Evolutionary conservation across 176 grass and related monocot genomes (phyloP).

Genomic region (Oryza officinalis): DNA sequence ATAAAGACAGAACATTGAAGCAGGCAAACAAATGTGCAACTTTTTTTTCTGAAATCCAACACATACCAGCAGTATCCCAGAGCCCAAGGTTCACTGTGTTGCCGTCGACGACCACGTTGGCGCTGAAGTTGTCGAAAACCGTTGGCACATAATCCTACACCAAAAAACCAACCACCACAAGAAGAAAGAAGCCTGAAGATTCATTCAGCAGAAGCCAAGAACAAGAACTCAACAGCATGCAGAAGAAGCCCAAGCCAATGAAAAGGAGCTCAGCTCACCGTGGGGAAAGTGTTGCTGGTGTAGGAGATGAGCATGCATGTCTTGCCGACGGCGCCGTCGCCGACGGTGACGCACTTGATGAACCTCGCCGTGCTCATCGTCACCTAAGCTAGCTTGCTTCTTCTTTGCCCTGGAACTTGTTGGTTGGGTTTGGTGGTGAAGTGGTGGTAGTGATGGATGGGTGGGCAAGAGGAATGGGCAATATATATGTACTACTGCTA

Average conservation of each 20-base stretch:
- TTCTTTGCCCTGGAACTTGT: neutral
- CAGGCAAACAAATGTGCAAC: neutral
- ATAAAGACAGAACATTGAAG: neutral
- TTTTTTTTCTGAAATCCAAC: neutral
- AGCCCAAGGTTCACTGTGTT: constrained; percentile 56
- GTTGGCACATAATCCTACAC: constrained; percentile 55
- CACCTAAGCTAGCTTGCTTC: neutral
- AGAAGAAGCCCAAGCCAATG: neutral
- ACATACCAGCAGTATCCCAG: constrained; percentile 55
- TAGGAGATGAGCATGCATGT: constrained; percentile 97
- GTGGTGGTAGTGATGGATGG: neutral
- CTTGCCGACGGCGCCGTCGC: constrained; percentile 82
- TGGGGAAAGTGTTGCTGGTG: constrained; percentile 95
- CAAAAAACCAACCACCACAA: neutral
- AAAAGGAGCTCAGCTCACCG: constrained; percentile 22
- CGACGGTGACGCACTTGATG: constrained; percentile 92
- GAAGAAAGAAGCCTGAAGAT: neutral
- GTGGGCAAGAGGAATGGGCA: neutral
- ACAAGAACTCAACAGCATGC: neutral
- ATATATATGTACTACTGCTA: neutral
- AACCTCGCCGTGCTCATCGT: constrained; percentile 61
- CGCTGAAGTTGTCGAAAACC: constrained; percentile 48
- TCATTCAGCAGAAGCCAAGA: neutral
- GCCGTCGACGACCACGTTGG: constrained; percentile 51
- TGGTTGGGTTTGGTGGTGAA: neutral